phyloP scores from a whole-genome alignment of 78 protist genomes.

The Cavenderia fasciculata region DNA sequence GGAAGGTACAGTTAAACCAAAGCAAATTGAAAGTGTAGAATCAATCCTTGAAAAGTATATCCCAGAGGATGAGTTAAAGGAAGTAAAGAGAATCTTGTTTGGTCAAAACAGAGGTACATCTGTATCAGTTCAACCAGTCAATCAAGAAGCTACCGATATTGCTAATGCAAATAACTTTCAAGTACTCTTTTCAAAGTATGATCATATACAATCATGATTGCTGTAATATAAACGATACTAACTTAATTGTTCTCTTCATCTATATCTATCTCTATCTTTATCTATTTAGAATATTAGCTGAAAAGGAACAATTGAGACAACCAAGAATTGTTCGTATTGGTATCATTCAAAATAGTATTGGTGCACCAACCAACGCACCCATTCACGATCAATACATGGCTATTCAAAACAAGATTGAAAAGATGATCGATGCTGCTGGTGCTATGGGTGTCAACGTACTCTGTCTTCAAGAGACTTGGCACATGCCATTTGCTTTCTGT shows the following conservation, averaged over 20 bases:
- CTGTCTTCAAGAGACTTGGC: constrained; percentile 97
- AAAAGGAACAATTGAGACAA: constrained; percentile 72
- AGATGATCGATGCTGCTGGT: constrained; percentile 91
- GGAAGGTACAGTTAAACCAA: too few relatives aligned
- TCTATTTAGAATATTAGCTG: constrained; percentile 65
- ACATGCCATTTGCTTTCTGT: constrained; percentile 94
- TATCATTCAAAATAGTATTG: constrained; percentile 91
- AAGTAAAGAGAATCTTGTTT: constrained; percentile 84
- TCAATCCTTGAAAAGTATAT: constrained; percentile 59
- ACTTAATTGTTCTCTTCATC: constrained; percentile 10
- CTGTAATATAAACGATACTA: background rate
- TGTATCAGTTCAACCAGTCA: constrained; percentile 32
- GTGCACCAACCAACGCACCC: constrained; percentile 87
- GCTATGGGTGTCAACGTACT: constrained; percentile 90
- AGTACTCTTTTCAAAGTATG: constrained; percentile 63
- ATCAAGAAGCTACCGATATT: constrained; percentile 32
- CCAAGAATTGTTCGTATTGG: constrained; percentile 91
- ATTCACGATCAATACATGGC: constrained; percentile 88
- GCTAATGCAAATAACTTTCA: constrained; percentile 80
- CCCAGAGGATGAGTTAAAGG: constrained; percentile 80
- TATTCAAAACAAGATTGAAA: constrained; percentile 75
- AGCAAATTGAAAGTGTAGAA: constrained; percentile 21
- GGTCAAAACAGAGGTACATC: constrained; percentile 70
- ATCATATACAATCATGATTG: constrained; percentile 24
- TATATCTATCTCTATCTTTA: too few relatives aligned